These are phyloP conservation scores for Chalaropsis thielavioides DNA, from an alignment of 2,329 filamentous ascomycete species.

Conservation along the genomic window DNA sequence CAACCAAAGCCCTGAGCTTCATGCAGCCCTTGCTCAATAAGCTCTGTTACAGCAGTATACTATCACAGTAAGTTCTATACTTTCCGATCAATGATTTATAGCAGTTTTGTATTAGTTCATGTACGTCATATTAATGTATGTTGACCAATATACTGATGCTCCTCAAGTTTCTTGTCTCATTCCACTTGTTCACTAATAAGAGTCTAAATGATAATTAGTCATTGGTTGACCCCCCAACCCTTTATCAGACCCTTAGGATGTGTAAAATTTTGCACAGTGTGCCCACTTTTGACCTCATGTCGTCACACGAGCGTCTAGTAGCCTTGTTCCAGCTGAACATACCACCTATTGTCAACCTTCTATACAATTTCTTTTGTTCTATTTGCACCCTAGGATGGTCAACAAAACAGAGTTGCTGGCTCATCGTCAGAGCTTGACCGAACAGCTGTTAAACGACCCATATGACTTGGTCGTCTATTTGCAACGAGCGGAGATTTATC, in stretches of 20 bases:
- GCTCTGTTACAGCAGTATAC: too few relatives aligned
- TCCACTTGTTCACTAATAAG: too few relatives aligned
- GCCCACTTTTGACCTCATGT: constrained; percentile 22
- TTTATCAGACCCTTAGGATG: too few relatives aligned
- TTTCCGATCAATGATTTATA: too few relatives aligned
- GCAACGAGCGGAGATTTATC: constrained; percentile 56
- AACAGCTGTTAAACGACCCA: constrained; percentile 35
- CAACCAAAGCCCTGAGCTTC: background rate
- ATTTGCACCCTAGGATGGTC: background rate
- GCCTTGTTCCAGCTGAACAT: background rate
- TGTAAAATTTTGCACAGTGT: background rate
- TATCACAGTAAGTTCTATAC: too few relatives aligned
- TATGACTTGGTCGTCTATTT: constrained; percentile 53
- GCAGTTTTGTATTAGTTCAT: too few relatives aligned
- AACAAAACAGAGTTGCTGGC: constrained; percentile 30
- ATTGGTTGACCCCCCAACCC: too few relatives aligned
- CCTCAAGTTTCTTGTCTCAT: too few relatives aligned
- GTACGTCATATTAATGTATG: too few relatives aligned
- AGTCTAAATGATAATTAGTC: too few relatives aligned
- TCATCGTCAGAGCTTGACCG: constrained; percentile 42
- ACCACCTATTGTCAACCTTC: too few relatives aligned
- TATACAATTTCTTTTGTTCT: background rate
- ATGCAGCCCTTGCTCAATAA: background rate
- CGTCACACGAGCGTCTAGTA: background rate
- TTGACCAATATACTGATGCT: too few relatives aligned